These are phyloP conservation scores for Cladobotryum protrusum DNA, from an alignment of 2,329 filamentous ascomycete genomes.

Conservation along the genomic window DNA sequence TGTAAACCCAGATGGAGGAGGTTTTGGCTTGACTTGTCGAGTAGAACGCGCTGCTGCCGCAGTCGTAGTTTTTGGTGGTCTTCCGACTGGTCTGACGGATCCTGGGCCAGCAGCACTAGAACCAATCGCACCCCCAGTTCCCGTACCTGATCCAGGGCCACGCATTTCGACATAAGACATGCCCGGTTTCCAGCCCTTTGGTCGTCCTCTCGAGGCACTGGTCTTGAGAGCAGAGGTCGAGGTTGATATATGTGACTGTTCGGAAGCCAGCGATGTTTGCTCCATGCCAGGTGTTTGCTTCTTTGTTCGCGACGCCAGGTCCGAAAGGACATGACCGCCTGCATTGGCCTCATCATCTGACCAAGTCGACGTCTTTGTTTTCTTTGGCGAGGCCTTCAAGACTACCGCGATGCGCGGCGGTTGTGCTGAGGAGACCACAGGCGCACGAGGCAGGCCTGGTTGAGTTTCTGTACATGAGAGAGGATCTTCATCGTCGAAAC, in stretches of 20 bases:
- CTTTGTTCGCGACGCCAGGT: constrained; percentile 15
- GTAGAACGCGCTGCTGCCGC: constrained; percentile 17
- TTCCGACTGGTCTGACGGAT: too few relatives aligned
- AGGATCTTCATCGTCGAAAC: constrained; percentile 18
- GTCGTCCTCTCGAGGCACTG: constrained; percentile 32
- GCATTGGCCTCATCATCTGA: constrained; percentile 2
- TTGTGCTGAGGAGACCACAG: not conserved
- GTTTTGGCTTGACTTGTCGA: constrained; percentile 24
- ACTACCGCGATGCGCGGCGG: constrained; percentile 17
- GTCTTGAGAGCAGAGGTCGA: not conserved
- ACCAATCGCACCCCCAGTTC: too few relatives aligned
- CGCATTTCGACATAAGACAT: constrained; percentile 24
- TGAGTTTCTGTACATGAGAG: constrained; percentile 8
- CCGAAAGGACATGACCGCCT: constrained; percentile 15
- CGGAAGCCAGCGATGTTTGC: not conserved
- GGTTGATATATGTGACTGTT: not conserved
- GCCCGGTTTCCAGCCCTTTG: constrained; percentile 38
- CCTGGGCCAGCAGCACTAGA: too few relatives aligned
- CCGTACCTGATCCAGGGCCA: not conserved
- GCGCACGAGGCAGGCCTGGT: not conserved
- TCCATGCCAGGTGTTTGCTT: constrained; percentile 11
- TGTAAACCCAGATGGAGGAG: constrained; percentile 17
- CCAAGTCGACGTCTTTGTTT: constrained; percentile 3
- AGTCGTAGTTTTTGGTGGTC: too few relatives aligned
- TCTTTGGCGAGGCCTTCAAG: constrained; percentile 14